Evolutionary conservation across 2,329 filamentous ascomycete species (phyloP), one percentile per base, ranked within the genome.

Genomic region (Lasiodiplodia theobromae): DNA sequence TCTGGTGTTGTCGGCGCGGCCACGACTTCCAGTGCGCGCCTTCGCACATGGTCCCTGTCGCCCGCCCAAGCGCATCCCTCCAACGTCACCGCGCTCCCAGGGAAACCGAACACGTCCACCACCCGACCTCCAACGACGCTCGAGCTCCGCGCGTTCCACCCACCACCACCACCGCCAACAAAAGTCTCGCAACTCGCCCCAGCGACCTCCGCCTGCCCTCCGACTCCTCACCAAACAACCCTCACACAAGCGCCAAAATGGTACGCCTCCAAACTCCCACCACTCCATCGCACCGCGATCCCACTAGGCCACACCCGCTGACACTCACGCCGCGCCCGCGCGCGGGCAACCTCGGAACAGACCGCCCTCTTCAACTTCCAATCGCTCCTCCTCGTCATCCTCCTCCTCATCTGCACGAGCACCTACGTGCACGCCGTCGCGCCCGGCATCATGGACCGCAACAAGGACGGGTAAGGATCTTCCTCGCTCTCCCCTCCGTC

Each of bases 331-430:
- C 58, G 4, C 47, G 14, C 58, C 34, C 21, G 18, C 56, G 38
- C 38, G 21, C 76, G 38, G 6, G 38, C 31, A 34, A 34, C 31
- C 31, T 40, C 38, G 38, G 5, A 47, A 47, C 44, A 97, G 96
- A 92, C 96, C 69, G 96, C 96, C 67, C 91, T 99, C 77, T 97
- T 99, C 90, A 98, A 98, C 84, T 98, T 99, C 85, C 94, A 97
- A 82, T 97, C 94, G 69, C 91, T 98, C 74, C 88, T 99, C 74
- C 89, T 98, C 75, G 95, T 97, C 73, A 89, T 99, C 76, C 89
- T 99, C 64, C 91, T 99, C 74, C 89, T 96, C 74, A 96, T 98
- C 78, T 99, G 96, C 87, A 97, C 96, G 68, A 94, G 92, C 81
- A 90, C 96, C 71, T 98, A 99, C 82, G 88, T 94, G 68, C 96